These are phyloP conservation scores for Oidiodendron maius DNA, from an alignment of 495 filamentous ascomycete genomes.

Conservation along the genomic window DNA sequence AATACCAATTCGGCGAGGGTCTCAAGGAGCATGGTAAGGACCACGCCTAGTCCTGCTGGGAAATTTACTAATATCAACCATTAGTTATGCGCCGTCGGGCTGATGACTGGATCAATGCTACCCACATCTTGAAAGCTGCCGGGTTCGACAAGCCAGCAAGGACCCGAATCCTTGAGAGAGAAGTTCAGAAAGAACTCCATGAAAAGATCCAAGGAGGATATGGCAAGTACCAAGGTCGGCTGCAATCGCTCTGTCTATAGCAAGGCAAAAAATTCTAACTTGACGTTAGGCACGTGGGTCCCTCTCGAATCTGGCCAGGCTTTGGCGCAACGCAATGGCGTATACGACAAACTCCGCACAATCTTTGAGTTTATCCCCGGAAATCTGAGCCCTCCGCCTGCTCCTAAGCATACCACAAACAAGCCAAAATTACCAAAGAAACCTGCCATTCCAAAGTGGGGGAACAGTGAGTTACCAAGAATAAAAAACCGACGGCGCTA, in stretches of 20 bases:
- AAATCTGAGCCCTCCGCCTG: conserved; percentile 82
- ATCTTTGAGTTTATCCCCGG: conserved; percentile 90
- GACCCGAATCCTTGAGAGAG: conserved; percentile 90
- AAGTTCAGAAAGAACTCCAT: conserved; percentile 92
- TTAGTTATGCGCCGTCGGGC: conserved; percentile 77
- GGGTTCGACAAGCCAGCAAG: conserved; percentile 76
- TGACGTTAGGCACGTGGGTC: conserved; percentile 80
- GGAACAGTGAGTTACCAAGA: conserved; percentile 28
- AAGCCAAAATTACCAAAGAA: conserved; percentile 63
- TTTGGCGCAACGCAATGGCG: conserved; percentile 78
- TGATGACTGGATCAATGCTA: conserved; percentile 93
- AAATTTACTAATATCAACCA: conserved; percentile 25
- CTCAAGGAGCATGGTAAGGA: conserved; percentile 48
- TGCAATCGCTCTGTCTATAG: too few relatives aligned
- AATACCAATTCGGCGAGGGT: conserved; percentile 72
- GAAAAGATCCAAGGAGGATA: conserved; percentile 98
- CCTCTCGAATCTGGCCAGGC: conserved; percentile 73
- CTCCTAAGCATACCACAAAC: conserved; percentile 83
- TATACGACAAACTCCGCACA: conserved; percentile 71
- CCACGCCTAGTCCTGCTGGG: background rate
- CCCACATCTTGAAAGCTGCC: conserved; percentile 81
- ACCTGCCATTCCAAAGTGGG: conserved; percentile 46
- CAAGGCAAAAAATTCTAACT: too few relatives aligned
- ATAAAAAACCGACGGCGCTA: conserved; percentile 15
- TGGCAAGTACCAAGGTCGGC: conserved; percentile 90